Base-by-base conservation (phyloP, 2,329 filamentous ascomycete genomes). In the Metarhizium album region DNA sequence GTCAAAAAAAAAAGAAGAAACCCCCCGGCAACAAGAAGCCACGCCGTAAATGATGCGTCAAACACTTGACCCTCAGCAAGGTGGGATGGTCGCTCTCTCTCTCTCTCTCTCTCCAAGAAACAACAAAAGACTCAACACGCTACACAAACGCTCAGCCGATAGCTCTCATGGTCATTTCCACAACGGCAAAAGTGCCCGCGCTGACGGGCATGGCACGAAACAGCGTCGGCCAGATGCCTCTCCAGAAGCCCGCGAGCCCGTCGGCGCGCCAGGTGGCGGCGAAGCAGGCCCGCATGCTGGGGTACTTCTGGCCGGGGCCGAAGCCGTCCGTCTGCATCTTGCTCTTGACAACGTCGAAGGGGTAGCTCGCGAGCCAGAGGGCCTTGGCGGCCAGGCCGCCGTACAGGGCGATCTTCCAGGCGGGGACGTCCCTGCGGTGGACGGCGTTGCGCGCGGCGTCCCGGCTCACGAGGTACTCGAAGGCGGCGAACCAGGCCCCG, bases 251-350 rank as follows among this genome's bases (percentile, higher is more conserved):
- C 42, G 80, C 72, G 59, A 82, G 62, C 1, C 93, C 93, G 70
- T 94, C 90, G 5, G 71, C 74, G 54, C 77, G 78, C 74, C 79
- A 95, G 2, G 86, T 94, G 75, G 95, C 82, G 53, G 75, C 78
- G 69, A 97, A 94, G 72, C 88, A 94, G 70, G 94, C 87, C 48
- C 84, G 79, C 91, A 96, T 96, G 51, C 74, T 84, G 66, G 73
- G 80, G 71, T 86, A 98, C 64, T 77, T 78, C 73, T 84, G 82
- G 55, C 78, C 71, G 46, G 67, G 54, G 4, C 87, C 89, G 64
- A 96, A 93, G 0, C 87, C 90, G 70, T 98, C 93, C 52, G 86
- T 95, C 79, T 98, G 93, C 91, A 97, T 96, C 80, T 95, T 97
- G 71, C 89, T 95, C 86, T 98, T 98, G 70, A 98, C 72, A 27